Evolutionary conservation across 2,329 filamentous ascomycete species (phyloP).

Genomic region (Colletotrichum nymphaeae): DNA sequence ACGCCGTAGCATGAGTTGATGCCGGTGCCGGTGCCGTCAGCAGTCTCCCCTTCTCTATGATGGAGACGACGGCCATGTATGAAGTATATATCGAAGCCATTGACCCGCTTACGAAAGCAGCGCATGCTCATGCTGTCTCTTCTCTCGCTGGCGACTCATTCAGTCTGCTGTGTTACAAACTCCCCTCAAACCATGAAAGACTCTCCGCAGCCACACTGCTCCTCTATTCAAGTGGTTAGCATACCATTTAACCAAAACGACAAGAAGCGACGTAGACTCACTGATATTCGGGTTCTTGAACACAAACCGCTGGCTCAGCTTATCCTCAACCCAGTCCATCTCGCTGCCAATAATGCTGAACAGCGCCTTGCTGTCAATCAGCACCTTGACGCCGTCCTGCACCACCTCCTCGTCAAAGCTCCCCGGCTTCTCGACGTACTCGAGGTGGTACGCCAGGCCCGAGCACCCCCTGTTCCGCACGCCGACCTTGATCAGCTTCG

Average conservation of each 20-base stretch:
- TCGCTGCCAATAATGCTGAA: slow-evolving; percentile 99
- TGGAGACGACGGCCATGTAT: background rate
- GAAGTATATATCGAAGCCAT: background rate
- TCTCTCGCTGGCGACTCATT: background rate
- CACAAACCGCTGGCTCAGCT: slow-evolving; percentile 89
- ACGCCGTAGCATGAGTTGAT: slow-evolving; percentile 12
- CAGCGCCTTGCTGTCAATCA: slow-evolving; percentile 96
- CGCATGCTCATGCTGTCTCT: background rate
- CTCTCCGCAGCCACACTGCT: slow-evolving; percentile 95
- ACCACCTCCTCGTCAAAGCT: slow-evolving; percentile 92
- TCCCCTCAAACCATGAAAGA: slow-evolving; percentile 81
- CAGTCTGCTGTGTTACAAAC: background rate
- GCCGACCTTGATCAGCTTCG: slow-evolving; percentile 93
- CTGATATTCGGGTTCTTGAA: slow-evolving; percentile 99
- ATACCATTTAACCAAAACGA: background rate
- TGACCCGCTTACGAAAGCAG: background rate
- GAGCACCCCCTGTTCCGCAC: slow-evolving; percentile 96
- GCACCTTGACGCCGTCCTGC: slow-evolving; percentile 94
- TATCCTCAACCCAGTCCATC: slow-evolving; percentile 99
- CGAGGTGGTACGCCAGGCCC: slow-evolving; percentile 90
- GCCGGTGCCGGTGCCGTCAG: slow-evolving; percentile 17
- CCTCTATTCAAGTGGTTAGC: slow-evolving; percentile 70
- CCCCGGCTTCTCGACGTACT: slow-evolving; percentile 93
- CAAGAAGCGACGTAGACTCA: slow-evolving; percentile 62
- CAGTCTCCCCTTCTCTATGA: slow-evolving; percentile 10